A percentile compares a stretch with the other conserved stretches of the same genome.
Evolutionary conservation across 345 rosid species (phyloP).

Genomic region (sweet orange (Citrus sinensis)): DNA sequence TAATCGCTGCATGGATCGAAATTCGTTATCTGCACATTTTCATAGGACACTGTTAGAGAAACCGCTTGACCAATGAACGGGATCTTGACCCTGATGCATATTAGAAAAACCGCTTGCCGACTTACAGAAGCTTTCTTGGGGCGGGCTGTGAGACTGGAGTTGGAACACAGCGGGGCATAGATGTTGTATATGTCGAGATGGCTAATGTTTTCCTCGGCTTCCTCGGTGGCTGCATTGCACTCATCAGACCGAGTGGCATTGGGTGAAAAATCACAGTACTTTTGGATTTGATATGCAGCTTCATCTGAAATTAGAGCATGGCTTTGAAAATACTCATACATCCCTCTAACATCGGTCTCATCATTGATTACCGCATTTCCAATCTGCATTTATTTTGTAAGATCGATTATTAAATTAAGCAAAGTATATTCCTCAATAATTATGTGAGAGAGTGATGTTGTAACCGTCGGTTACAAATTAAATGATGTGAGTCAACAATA

Average conservation of each 20-base stretch:
- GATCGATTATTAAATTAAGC: neutral
- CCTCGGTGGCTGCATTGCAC: slow-evolving; percentile 35
- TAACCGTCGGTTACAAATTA: neutral
- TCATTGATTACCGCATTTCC: slow-evolving; percentile 85
- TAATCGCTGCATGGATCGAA: slow-evolving; percentile 73
- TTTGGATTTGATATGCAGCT: slow-evolving; percentile 20
- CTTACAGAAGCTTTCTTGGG: slow-evolving; percentile 51
- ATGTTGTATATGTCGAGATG: slow-evolving; percentile 62
- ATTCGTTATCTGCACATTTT: slow-evolving; percentile 29
- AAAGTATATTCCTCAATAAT: no score
- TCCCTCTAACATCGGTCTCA: slow-evolving; percentile 63
- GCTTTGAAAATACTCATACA: slow-evolving; percentile 56
- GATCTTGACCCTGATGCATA: neutral
- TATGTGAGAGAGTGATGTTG: neutral
- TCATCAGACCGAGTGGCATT: slow-evolving; percentile 24
- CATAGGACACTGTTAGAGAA: neutral
- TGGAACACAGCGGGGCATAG: slow-evolving; percentile 67
- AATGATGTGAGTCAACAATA: neutral
- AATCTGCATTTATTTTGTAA: slow-evolving; percentile 36
- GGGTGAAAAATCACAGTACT: slow-evolving; percentile 49
- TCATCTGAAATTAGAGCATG: slow-evolving; percentile 67
- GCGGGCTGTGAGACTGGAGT: slow-evolving; percentile 41
- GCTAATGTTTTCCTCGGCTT: slow-evolving; percentile 12
- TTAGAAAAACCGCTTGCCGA: neutral
- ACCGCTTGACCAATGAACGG: no score